Evolutionary conservation across 257 asterid species (phyloP).

Genomic region (Petunia secreta): DNA sequence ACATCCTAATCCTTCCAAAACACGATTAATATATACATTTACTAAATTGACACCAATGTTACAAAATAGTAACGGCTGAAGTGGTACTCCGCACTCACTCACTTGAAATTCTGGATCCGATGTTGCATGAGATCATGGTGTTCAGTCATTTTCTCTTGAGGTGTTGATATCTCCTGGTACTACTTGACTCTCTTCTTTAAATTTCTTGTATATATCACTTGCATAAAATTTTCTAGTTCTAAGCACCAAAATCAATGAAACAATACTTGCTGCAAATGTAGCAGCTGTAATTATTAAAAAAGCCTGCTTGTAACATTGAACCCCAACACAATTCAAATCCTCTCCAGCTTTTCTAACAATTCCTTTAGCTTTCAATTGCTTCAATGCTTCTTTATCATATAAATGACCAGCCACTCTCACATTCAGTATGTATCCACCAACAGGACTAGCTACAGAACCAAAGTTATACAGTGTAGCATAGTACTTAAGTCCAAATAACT

Average conservation of each 20-base stretch:
- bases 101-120: background rate
- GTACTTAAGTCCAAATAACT: conserved; percentile 52
- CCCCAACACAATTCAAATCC: conserved; percentile 43
- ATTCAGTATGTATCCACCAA: conserved; percentile 48
- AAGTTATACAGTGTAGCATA: conserved; percentile 45
- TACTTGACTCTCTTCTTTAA: conserved; percentile 26
- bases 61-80: background rate
- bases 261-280: conserved; percentile 33
- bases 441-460: conserved; percentile 47
- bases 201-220: conserved; percentile 44
- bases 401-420: conserved; percentile 46
- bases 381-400: conserved; percentile 49
- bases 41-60: too few relatives aligned
- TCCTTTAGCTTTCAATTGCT: conserved; percentile 42
- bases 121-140: background rate
- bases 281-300: conserved; percentile 39
- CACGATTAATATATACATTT: too few relatives aligned
- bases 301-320: conserved; percentile 40
- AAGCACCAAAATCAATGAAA: conserved; percentile 41
- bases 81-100: background rate
- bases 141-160: background rate
- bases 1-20: too few relatives aligned
- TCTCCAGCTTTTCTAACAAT: conserved; percentile 34
- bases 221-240: conserved; percentile 51
- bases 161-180: background rate